Base-by-base conservation (phyloP, 2,329 filamentous ascomycete species). In the Myriosclerotinia curreyana region DNA sequence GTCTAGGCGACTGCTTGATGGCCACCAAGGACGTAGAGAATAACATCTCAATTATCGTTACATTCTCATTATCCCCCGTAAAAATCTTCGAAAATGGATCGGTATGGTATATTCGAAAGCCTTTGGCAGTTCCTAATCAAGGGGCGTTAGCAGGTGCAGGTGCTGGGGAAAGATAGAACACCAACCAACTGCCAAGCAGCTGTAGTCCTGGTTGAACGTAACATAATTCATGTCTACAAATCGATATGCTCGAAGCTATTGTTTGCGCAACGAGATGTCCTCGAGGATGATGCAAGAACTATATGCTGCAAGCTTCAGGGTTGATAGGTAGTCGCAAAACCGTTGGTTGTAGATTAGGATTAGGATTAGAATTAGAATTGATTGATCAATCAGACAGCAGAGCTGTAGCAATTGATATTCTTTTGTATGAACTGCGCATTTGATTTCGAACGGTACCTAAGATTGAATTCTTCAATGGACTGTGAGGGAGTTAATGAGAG, bases 181-280 rank as follows among this genome's bases (percentile, higher is more conserved):
- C 88, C 74, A 81, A 92, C 92, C 94, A 71, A 99, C 93, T 80
- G 94, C 94, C 69, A 99, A 83, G 77, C 94, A 94, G 83, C 91
- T 96, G 81, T 96, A 92, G 81, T 99, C 95, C 82, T 99, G 95
- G 79, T 99, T 99, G 79, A 98, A 99, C 50, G 94, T 97, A 73
- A 99, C 92, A 79, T 96, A 99, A 79, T 99, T 99, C 81, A 98
- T 92, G 56, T 87, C 79, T 87, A 91, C 91, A 66, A 75, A 34
- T 64, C 38, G 15, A 31, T 5, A 62, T 17, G 9, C 28, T 15
- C 9, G 1, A 36, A 25, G 14, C 2, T 14, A 49, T 2, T 50
- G 25, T 64, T 38, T 40, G 60, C 52, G 44, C 38, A 28, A 49
- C 12, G n/a, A 17, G n/a, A 3, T 20, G 34, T 50, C 31, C 31